These are phyloP conservation scores for Mikania micrantha DNA, from an alignment of 129 eudicot genomes.

Conservation along the genomic window DNA sequence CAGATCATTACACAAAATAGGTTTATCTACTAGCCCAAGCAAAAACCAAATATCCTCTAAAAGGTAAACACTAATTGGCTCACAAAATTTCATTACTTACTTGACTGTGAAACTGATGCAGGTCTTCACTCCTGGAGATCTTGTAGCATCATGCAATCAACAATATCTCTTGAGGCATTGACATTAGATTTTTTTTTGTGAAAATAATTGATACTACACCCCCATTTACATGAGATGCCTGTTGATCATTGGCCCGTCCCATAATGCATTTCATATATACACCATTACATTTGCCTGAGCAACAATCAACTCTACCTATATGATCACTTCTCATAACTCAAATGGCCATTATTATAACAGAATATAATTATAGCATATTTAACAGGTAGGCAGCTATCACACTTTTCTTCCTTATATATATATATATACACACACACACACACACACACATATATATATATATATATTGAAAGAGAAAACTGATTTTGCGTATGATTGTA, in stretches of 20 bases:
- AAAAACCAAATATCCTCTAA: neutral
- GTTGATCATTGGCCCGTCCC: constrained; percentile 17
- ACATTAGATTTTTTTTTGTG: constrained; percentile 1
- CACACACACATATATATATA: too few relatives aligned
- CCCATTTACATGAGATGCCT: constrained; percentile 11
- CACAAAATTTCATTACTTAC: constrained; percentile 36
- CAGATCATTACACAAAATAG: neutral
- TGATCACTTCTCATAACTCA: neutral
- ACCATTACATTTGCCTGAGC: neutral
- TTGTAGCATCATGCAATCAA: constrained; percentile 29
- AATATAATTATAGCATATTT: neutral
- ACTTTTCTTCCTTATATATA: too few relatives aligned
- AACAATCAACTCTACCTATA: neutral
- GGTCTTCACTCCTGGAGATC: constrained; percentile 30
- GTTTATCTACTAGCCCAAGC: neutral
- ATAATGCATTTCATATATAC: constrained; percentile 10
- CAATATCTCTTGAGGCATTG: constrained; percentile 16
- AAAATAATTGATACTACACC: constrained; percentile 22
- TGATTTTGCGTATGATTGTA: neutral
- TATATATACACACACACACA: too few relatives aligned
- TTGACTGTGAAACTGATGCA: constrained; percentile 29
- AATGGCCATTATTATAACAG: constrained; percentile 2
- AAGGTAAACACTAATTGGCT: constrained; percentile 15
- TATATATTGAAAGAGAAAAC: neutral
- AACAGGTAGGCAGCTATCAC: neutral